A percentile compares a stretch with the other conserved stretches of the same genome.
Conservation (phyloP, 352 stramenopile genomes). For the Globisporangium parvum region DNA sequence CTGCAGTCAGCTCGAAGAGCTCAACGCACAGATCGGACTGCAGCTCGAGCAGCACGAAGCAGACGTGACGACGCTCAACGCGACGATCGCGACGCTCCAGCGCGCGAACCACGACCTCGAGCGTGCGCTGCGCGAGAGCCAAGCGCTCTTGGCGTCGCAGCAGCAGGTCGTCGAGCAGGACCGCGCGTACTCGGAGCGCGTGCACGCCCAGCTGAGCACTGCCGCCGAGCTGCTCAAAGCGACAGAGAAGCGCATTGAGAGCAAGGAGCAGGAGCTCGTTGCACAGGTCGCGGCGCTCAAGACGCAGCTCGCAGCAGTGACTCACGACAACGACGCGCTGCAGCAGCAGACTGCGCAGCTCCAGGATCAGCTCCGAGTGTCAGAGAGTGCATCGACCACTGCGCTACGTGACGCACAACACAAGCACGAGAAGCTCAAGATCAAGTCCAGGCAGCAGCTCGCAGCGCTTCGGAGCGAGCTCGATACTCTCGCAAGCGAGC, state of each 20-base stretch:
- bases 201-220: slow-evolving; percentile 55
- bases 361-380: slow-evolving; percentile 19
- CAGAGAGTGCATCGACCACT: neutral
- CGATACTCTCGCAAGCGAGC: slow-evolving; percentile 19
- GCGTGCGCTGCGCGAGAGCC: slow-evolving; percentile 10
- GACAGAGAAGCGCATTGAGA: slow-evolving; percentile 40
- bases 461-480: slow-evolving; percentile 17
- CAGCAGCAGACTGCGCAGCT: slow-evolving; percentile 6
- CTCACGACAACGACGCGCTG: slow-evolving; percentile 12
- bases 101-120: slow-evolving; percentile 33
- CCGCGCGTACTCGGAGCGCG: slow-evolving; percentile 45
- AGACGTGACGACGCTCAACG: slow-evolving; percentile 44
- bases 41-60: slow-evolving; percentile 66
- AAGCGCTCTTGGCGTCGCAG: slow-evolving; percentile 18
- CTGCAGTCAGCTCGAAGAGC: slow-evolving; percentile 55
- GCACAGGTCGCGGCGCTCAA: slow-evolving; percentile 16
- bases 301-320: slow-evolving; percentile 7
- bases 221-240: slow-evolving; percentile 52
- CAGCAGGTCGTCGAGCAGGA: slow-evolving; percentile 26
- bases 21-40: slow-evolving; percentile 64
- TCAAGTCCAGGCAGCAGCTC: slow-evolving; percentile 26
- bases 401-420: slow-evolving; percentile 10
- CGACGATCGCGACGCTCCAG: slow-evolving; percentile 30
- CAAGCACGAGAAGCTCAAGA: slow-evolving; percentile 21
- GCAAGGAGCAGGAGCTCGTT: slow-evolving; percentile 25